These are phyloP conservation scores for Biscogniauxia sp. DNA, from an alignment of 2,329 filamentous ascomycete species.

Conservation along the genomic window DNA sequence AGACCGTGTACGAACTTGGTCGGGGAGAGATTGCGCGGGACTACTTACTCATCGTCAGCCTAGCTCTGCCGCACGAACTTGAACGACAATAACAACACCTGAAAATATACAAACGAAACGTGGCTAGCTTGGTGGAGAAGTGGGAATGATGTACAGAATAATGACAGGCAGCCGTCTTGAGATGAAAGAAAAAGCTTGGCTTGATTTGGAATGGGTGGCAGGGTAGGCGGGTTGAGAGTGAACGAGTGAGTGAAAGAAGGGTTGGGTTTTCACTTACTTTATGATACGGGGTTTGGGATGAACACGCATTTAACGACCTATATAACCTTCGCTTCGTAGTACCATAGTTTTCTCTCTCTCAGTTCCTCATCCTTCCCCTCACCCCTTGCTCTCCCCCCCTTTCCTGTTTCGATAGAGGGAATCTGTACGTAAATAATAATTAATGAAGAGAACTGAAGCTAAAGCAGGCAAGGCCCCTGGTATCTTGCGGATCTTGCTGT, in stretches of 20 bases:
- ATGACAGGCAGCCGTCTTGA: background rate
- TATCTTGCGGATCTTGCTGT: background rate
- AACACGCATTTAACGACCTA: background rate
- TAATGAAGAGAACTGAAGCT: background rate
- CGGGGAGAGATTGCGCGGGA: background rate
- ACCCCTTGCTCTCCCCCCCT: background rate
- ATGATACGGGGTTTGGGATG: background rate
- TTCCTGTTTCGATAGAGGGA: background rate
- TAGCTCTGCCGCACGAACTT: background rate
- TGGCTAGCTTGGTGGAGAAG: background rate
- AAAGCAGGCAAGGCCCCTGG: background rate
- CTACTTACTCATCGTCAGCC: background rate
- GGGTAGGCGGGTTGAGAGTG: background rate
- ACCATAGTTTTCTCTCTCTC: background rate
- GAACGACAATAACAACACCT: background rate
- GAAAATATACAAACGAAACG: background rate
- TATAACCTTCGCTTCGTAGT: background rate
- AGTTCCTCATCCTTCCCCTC: background rate
- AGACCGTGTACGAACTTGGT: background rate
- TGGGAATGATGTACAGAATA: background rate
- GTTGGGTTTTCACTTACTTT: background rate
- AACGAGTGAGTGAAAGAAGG: background rate
- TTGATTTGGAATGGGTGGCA: no score
- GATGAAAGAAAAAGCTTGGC: background rate
- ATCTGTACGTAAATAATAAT: background rate